Evolutionary conservation across 805 yeast genomes (phyloP), one percentile per base, ranked within the genome.

Genomic region (Lachancea fermentati): DNA sequence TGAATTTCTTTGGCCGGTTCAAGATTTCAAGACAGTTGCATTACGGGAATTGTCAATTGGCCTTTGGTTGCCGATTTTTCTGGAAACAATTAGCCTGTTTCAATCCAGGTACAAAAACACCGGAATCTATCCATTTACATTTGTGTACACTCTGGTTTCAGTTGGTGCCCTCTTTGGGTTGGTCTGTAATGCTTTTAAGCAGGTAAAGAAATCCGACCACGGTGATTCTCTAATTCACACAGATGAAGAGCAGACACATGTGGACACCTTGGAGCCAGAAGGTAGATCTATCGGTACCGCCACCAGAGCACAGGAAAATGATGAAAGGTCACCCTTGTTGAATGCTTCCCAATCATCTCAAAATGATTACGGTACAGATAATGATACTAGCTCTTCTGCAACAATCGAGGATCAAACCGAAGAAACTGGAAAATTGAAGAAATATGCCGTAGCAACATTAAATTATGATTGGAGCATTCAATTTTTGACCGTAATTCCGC

Each of bases 381-480:
- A 7, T 11, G 26, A 22, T 7, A 22, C 7, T 22, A 11, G 26
- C 26, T 22, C 26, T 22, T 7, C 11, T 7, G 26, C 11, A 22
- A 22, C 11, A 7, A 7, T 11, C 9, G 26, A 22, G 26, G 11
- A 22, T 22, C 43, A 51, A 6, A 16, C 18, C 2, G n/a, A 24
- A 5, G 31, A 30, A 19, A 17, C 36, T 11, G 19, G 7, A 11
- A 32, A 22, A 16, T 15, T 34, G 3, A 42, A 33, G 8, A 19
- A 30, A 5, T 6, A 22, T 12, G 32, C 46, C 3, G 46, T 52
- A 36, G 73, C 78, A 4, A 22, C 41, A 5, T 71, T 74, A 34
- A 73, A 80, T 30, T 85, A 82, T 54, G 95, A 83, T 52, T 88
- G 96, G 96, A 70, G 81, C 12, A 48, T 85, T 13, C 95, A 88